Evolutionary conservation across 2,329 filamentous ascomycete genomes (phyloP).

Genomic region (Magnaporthiopsis rhizophila): DNA sequence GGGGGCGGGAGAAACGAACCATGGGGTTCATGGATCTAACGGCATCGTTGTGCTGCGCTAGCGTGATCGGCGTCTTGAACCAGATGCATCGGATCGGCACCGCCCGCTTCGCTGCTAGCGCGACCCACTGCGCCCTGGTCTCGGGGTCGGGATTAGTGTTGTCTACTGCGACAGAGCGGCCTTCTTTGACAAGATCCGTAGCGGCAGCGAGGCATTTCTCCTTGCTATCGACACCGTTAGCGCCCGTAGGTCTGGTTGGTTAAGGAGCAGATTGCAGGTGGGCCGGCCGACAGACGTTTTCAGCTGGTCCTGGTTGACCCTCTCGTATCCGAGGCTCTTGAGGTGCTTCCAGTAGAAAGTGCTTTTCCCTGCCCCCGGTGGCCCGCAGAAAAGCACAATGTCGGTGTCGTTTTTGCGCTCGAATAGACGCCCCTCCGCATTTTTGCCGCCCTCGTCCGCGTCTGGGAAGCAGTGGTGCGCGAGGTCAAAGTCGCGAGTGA

Average conservation of each 20-base stretch:
- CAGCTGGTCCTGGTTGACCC: slow-evolving; percentile 84
- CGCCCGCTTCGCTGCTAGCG: slow-evolving; percentile 60
- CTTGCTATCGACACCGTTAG: slow-evolving; percentile 26
- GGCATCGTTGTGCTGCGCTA: slow-evolving; percentile 81
- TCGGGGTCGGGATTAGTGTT: slow-evolving; percentile 89
- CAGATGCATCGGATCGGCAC: slow-evolving; percentile 79
- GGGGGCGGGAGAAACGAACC: slow-evolving; percentile 66
- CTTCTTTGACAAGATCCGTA: slow-evolving; percentile 52
- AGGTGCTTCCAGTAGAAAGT: slow-evolving; percentile 79
- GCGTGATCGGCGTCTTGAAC: slow-evolving; percentile 62
- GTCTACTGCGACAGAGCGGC: slow-evolving; percentile 69
- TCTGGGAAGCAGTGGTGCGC: slow-evolving; percentile 40
- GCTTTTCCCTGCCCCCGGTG: slow-evolving; percentile 85
- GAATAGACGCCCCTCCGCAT: slow-evolving; percentile 29
- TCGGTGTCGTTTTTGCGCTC: slow-evolving; percentile 60
- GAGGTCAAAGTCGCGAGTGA: slow-evolving; percentile 65
- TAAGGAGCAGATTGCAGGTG: slow-evolving; percentile 20
- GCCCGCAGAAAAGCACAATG: slow-evolving; percentile 78
- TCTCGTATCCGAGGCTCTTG: slow-evolving; percentile 68
- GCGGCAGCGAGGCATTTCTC: slow-evolving; percentile 68
- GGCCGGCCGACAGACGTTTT: slow-evolving; percentile 44
- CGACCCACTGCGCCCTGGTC: slow-evolving; percentile 70
- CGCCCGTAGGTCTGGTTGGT: background rate
- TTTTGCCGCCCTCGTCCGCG: slow-evolving; percentile 12
- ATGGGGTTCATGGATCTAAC: slow-evolving; percentile 61